Base-by-base conservation (phyloP, 2,329 filamentous ascomycete species). In the Penicillium janthinellum region DNA sequence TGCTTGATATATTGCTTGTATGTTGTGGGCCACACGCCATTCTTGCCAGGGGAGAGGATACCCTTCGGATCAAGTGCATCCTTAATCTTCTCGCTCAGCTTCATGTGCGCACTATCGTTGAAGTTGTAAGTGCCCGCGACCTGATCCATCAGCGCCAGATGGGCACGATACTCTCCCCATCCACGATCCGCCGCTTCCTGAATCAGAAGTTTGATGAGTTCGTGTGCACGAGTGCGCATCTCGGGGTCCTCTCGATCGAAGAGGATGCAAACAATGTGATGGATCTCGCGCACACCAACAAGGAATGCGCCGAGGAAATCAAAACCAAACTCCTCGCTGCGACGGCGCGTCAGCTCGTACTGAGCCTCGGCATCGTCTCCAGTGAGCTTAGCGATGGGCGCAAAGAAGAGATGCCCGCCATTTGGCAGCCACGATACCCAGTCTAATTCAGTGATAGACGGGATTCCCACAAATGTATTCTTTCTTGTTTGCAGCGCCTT, bases 251-350 rank as follows among this genome's bases (percentile, higher is more conserved):
- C 74, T 5, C 79, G 74, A 60, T 86, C 77, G 66, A 82, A 86
- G 14, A 84, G 77, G 44, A 28, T 28, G 25, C 25, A 28, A 28
- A 28, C 25, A 28, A 28, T 28, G 25, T 47, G 57, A 64, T 60
- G 83, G 77, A 85, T 84, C 69, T 85, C 82, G 11, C 83, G 75
- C 61, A 81, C 77, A 10, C 81, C 81, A 5, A 85, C 77, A 48
- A 77, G 78, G 53, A 85, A 82, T 1, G 80, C 81, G 2, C 79
- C 78, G 57, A 85, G 80, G 52, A 83, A 78, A 64, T 85, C 82
- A 54, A 85, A 77, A 0, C 80, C 80, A 42, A 76, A 73, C 58
- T 82, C 75, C n/a, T 72, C 66, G 56, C 75, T 72, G 31, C 76
- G 70, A 4, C 66, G 72, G 65, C 75, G 63, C 6, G 77, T 81